Evolutionary conservation across 2,329 filamentous ascomycete species (phyloP).

Genomic region (Hymenoscyphus occultus): DNA sequence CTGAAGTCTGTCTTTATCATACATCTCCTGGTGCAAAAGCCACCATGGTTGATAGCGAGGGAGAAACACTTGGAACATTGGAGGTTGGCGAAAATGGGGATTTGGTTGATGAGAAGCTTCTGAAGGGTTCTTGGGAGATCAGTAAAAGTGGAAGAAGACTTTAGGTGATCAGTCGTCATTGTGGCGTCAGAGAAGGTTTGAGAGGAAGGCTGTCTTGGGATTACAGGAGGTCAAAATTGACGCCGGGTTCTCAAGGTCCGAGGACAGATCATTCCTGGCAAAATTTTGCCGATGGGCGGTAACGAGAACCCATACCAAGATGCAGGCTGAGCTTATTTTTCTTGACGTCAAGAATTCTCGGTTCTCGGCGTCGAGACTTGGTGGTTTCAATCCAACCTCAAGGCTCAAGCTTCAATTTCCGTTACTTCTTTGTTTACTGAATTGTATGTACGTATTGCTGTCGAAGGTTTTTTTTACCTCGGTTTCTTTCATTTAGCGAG

Average conservation of each 20-base stretch:
- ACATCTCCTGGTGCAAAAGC: conserved; percentile 42
- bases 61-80: conserved; percentile 42
- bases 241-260: no score
- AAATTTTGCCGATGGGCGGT: no score
- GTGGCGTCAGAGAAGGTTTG: no score
- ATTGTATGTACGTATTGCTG: neutral
- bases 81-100: conserved; percentile 41
- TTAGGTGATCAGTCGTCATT: no score
- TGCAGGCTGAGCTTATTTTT: conserved; percentile 1
- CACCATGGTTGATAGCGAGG: conserved; percentile 43
- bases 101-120: conserved; percentile 40
- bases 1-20: conserved; percentile 48
- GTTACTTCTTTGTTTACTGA: neutral
- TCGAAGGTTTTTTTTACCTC: neutral
- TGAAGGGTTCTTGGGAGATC: conserved; percentile 40
- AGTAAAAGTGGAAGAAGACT: conserved; percentile 19
- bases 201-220: no score
- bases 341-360: neutral
- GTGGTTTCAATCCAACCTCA: neutral
- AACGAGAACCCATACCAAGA: neutral
- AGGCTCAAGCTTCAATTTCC: neutral
- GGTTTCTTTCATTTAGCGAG: neutral
- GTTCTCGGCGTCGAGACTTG: neutral
- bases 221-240: no score
- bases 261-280: no score